Evolutionary conservation across 2,329 filamentous ascomycete genomes (phyloP).

Genomic region (Sarocladium strictum): DNA sequence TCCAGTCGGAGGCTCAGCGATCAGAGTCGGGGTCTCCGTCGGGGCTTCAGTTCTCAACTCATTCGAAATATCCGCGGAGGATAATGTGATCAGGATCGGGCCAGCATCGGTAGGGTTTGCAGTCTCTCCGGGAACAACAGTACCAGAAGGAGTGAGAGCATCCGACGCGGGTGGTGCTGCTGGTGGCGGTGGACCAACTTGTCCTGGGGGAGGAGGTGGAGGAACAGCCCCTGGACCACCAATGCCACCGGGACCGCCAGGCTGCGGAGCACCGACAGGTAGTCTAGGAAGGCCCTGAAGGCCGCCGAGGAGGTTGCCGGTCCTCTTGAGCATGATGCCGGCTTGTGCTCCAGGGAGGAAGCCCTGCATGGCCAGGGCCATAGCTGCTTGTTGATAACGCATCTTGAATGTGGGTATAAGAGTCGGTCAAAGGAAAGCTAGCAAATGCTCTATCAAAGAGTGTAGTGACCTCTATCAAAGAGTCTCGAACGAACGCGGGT

Average conservation of each 20-base stretch:
- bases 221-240: background rate
- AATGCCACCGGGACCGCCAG: background rate
- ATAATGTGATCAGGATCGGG: background rate
- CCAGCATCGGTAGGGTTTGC: background rate
- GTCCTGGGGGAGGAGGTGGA: background rate
- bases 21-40: background rate
- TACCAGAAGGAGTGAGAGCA: background rate
- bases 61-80: background rate
- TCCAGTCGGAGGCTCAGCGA: background rate
- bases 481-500: background rate
- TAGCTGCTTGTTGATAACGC: slow-evolving; percentile 6
- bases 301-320: background rate
- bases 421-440: background rate
- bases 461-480: slow-evolving; percentile 4
- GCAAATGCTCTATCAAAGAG: slow-evolving; percentile 5
- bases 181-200: background rate
- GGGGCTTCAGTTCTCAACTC: background rate
- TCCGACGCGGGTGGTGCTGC: background rate
- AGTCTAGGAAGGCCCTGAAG: background rate
- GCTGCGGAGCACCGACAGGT: background rate
- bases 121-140: background rate
- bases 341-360: slow-evolving; percentile 2
- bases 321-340: slow-evolving; percentile 8
- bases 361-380: slow-evolving; percentile 3
- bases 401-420: background rate